Percentiles rank a stretch among this genome's conserved stretches.
phyloP scores from a whole-genome alignment of 495 filamentous ascomycete genomes.

The Aspergillus sclerotioniger region DNA sequence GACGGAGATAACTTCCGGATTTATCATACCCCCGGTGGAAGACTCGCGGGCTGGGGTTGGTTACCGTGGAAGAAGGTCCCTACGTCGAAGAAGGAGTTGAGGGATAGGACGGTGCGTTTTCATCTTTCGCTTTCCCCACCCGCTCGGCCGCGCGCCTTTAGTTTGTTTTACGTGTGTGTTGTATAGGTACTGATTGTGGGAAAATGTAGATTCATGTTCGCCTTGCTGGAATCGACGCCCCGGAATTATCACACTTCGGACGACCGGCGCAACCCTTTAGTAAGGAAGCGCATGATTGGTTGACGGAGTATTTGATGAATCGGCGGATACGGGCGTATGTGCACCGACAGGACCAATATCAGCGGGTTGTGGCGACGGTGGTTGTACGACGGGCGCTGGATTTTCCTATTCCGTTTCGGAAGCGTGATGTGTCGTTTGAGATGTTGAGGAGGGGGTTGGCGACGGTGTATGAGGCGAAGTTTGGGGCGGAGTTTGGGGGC shows the following conservation, averaged over 20 bases:
- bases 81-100: conserved; percentile 60
- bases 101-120: conserved; percentile 67
- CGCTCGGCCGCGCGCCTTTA: not conserved
- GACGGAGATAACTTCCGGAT: conserved; percentile 94
- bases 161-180: too few relatives aligned
- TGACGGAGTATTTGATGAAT: conserved; percentile 67
- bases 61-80: conserved; percentile 72
- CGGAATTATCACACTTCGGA: conserved; percentile 90
- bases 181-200: conserved; percentile 4
- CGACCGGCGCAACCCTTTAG: conserved; percentile 80
- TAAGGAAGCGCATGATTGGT: conserved; percentile 74
- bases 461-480: conserved; percentile 88
- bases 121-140: not conserved
- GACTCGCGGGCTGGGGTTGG: conserved; percentile 89
- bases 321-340: conserved; percentile 77
- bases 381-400: conserved; percentile 64
- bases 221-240: conserved; percentile 88
- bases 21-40: conserved; percentile 89
- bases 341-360: conserved; percentile 86
- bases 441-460: conserved; percentile 84
- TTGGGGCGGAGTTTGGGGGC: conserved; percentile 81
- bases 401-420: conserved; percentile 51
- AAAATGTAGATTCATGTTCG: conserved; percentile 67
- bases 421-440: conserved; percentile 80
- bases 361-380: conserved; percentile 82